These are phyloP conservation scores for Diaporthe caulivora DNA, from an alignment of 2,329 filamentous ascomycete species.

Conservation along the genomic window DNA sequence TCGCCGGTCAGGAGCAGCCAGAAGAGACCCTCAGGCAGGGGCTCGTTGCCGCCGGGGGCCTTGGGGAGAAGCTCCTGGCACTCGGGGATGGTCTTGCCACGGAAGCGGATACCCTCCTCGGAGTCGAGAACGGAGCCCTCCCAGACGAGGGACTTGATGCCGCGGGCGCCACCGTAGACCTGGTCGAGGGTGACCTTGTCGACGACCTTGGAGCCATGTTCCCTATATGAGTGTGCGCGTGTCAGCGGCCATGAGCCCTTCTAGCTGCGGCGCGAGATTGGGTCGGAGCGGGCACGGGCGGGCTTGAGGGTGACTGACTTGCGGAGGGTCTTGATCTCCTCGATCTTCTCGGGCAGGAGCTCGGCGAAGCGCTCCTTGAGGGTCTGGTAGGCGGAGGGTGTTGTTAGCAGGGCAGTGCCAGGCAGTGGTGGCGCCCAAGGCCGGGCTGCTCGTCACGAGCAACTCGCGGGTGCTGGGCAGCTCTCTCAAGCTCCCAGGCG, in stretches of 20 bases:
- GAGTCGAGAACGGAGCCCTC: conserved; percentile 98
- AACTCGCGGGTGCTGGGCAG: neutral
- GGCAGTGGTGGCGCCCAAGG: neutral
- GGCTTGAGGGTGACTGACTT: conserved; percentile 73
- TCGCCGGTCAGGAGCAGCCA: conserved; percentile 99
- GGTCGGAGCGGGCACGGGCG: conserved; percentile 34
- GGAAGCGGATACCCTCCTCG: conserved; percentile 99
- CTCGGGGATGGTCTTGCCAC: conserved; percentile 98
- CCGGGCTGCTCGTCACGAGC: neutral
- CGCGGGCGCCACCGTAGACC: conserved; percentile 98
- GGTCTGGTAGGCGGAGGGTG: conserved; percentile 67
- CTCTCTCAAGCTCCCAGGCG: neutral
- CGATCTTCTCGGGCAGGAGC: conserved; percentile 94
- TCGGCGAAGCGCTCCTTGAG: conserved; percentile 99
- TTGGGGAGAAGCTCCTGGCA: conserved; percentile 98
- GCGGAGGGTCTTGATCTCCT: conserved; percentile 96
- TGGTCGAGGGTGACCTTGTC: conserved; percentile 99
- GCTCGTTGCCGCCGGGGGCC: conserved; percentile 95
- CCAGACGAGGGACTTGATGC: conserved; percentile 99
- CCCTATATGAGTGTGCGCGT: conserved; percentile 64
- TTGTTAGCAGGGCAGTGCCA: conserved; percentile 43
- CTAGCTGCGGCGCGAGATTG: conserved; percentile 29
- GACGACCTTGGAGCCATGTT: conserved; percentile 93
- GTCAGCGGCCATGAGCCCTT: conserved; percentile 44
- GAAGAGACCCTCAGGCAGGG: conserved; percentile 99